Evolutionary conservation across 139 green algal species (phyloP), one percentile per base, ranked within the genome.

Genomic region (Chlorella sp.): DNA sequence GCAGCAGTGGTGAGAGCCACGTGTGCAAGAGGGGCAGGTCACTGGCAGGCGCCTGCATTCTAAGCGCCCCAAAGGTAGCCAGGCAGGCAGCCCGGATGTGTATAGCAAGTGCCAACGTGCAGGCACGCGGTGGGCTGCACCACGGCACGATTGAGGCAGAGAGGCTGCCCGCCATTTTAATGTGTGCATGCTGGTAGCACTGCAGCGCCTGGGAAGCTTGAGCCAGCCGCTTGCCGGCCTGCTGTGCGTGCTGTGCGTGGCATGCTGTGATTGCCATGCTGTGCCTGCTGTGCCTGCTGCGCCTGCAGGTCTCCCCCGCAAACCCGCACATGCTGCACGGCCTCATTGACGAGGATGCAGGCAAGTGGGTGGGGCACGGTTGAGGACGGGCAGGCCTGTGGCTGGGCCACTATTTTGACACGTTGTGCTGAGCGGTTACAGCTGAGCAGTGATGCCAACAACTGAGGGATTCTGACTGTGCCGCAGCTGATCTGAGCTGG

Each of bases 291-390:
- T 60, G 83, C 34, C 4, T 37, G 21, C 42, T 30, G 68, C 90
- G 85, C 0, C 89, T 85, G 40, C 83, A 97, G 57, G 94, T 97
- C 36, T 94, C 91, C 28, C 93, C 96, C 1, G 94, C 94, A 18
- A 79, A 68, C 79, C 96, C 94, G 3, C 88, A 95, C 84, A 95
- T 96, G 89, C 39, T 96, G 80, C 81, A 95, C 82, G 94, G 93
- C 24, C 86, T 93, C 69, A 84, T 93, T 18, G 91, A 94, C 69
- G 88, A 93, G 37, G 93, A 91, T 26, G 32, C 36, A 14, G 71
- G 71, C 28, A 32, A 32, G 71, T 40, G 28, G 32, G 48, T 57
- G 48, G 48, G 48, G 48, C n/a, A n/a, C n/a, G n/a, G n/a, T n/a
- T n/a, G n/a, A 76, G 28, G 14, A 16, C 28, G 16, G 36, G 71